Conservation (phyloP, 208 protist species). For the Angomonas deanei region DNA sequence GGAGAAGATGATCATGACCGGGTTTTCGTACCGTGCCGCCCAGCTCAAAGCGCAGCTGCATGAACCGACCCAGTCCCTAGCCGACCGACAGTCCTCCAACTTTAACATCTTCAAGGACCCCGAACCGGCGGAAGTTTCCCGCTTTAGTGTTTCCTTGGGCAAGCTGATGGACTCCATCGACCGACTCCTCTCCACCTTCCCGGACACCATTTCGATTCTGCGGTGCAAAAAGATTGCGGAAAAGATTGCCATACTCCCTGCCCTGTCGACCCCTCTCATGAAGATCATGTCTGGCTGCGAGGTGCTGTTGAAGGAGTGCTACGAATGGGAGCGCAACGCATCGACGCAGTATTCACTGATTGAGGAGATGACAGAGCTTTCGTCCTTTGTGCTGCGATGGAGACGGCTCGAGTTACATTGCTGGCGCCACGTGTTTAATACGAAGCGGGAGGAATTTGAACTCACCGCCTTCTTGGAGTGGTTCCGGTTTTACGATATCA, state of each 20-base stretch:
- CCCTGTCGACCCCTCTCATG: slow-evolving; percentile 87
- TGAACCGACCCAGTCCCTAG: not conserved
- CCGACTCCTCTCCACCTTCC: slow-evolving; percentile 75
- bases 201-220: slow-evolving; percentile 90
- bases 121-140: slow-evolving; percentile 72
- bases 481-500: slow-evolving; percentile 77
- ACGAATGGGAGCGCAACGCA: slow-evolving; percentile 96
- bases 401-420: slow-evolving; percentile 94
- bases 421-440: slow-evolving; percentile 90
- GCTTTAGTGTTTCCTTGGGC: slow-evolving; percentile 61
- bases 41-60: slow-evolving; percentile 34
- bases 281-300: slow-evolving; percentile 94
- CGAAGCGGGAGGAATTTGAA: slow-evolving; percentile 73
- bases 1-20: slow-evolving; percentile 70
- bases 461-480: slow-evolving; percentile 56
- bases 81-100: slow-evolving; percentile 9
- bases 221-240: slow-evolving; percentile 70
- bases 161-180: slow-evolving; percentile 51
- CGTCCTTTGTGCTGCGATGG: slow-evolving; percentile 94
- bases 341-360: slow-evolving; percentile 86
- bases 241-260: slow-evolving; percentile 84
- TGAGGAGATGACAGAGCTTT: slow-evolving; percentile 84
- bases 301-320: slow-evolving; percentile 90
- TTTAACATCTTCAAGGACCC: slow-evolving; percentile 92
- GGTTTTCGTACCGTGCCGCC: slow-evolving; percentile 59